These are phyloP conservation scores for Aspergillus egyptiacus DNA, from an alignment of 495 filamentous ascomycete genomes.

Conservation along the genomic window DNA sequence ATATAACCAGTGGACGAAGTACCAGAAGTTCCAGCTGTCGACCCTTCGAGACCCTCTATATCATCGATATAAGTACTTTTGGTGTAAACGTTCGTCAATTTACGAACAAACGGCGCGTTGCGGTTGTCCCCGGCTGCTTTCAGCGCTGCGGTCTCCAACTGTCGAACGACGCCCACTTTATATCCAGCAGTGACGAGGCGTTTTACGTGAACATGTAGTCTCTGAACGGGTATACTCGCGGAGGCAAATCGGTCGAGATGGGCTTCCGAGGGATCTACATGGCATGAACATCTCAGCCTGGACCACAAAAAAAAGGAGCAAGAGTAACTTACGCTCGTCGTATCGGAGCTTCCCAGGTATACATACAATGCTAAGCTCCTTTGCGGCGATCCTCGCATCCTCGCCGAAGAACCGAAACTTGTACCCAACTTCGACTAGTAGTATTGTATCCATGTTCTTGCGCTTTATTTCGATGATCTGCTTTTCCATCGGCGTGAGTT, in stretches of 20 bases:
- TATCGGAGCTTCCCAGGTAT: slow-evolving; percentile 94
- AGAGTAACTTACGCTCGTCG: slow-evolving; percentile 65
- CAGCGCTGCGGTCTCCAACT: slow-evolving; percentile 96
- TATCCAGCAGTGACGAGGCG: slow-evolving; percentile 86
- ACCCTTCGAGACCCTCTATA: slow-evolving; percentile 66
- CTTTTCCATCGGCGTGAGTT: slow-evolving; percentile 91
- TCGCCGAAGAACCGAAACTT: slow-evolving; percentile 99
- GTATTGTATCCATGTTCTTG: slow-evolving; percentile 79
- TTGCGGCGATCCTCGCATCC: slow-evolving; percentile 84
- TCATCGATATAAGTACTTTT: slow-evolving; percentile 99
- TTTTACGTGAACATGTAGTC: slow-evolving; percentile 91
- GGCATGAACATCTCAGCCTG: not conserved
- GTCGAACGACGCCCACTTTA: slow-evolving; percentile 93
- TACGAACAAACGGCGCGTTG: slow-evolving; percentile 85
- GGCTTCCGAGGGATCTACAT: slow-evolving; percentile 73
- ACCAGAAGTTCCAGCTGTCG: slow-evolving; percentile 40
- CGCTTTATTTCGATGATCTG: slow-evolving; percentile 92
- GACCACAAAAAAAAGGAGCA: not conserved
- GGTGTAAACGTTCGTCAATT: slow-evolving; percentile 94
- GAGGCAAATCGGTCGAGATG: slow-evolving; percentile 91
- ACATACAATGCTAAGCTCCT: slow-evolving; percentile 90
- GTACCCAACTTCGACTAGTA: slow-evolving; percentile 94
- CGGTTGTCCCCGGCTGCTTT: slow-evolving; percentile 96
- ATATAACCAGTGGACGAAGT: slow-evolving; percentile 79
- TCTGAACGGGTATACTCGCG: slow-evolving; percentile 88